phyloP scores from a whole-genome alignment of 306 rosid species.

The Erythrophleum fordii region DNA sequence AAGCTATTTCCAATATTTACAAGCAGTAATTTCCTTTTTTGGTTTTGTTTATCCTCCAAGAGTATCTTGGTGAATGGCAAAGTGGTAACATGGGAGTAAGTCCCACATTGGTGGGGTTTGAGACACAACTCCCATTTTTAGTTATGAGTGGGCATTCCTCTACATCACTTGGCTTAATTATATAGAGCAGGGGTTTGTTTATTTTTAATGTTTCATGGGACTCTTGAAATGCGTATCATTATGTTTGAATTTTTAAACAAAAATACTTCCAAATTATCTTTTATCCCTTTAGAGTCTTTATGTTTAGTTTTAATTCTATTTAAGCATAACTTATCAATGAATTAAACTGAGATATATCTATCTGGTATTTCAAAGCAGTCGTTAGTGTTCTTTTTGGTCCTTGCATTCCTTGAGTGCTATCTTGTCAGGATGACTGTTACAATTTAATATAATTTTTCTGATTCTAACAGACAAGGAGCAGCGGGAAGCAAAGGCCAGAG shows the following conservation, averaged over 20 bases:
- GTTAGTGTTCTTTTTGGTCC: not conserved
- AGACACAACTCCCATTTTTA: not conserved
- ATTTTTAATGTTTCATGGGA: not conserved
- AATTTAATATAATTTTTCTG: conserved; percentile 29
- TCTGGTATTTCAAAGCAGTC: not conserved
- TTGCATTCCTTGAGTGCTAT: conserved; percentile 3
- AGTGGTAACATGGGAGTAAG: not conserved
- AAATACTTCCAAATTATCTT: not conserved
- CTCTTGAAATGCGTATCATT: not conserved
- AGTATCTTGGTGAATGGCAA: not conserved
- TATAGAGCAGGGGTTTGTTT: not conserved
- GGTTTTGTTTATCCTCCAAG: not conserved
- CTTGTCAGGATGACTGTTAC: conserved; percentile 21
- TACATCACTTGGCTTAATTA: not conserved
- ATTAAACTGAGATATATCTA: not conserved
- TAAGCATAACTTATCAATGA: not conserved
- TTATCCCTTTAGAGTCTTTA: not conserved
- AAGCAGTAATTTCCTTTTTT: not conserved
- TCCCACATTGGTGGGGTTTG: not conserved
- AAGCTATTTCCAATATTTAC: not conserved
- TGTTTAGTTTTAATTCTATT: not conserved
- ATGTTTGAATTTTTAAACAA: not conserved
- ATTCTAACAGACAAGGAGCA: conserved; percentile 80
- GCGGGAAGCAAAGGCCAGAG: conserved; percentile 82
- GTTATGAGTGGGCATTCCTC: not conserved